Conservation (phyloP, 2,329 filamentous ascomycete species). For the Pseudogymnoascus sp. region DNA sequence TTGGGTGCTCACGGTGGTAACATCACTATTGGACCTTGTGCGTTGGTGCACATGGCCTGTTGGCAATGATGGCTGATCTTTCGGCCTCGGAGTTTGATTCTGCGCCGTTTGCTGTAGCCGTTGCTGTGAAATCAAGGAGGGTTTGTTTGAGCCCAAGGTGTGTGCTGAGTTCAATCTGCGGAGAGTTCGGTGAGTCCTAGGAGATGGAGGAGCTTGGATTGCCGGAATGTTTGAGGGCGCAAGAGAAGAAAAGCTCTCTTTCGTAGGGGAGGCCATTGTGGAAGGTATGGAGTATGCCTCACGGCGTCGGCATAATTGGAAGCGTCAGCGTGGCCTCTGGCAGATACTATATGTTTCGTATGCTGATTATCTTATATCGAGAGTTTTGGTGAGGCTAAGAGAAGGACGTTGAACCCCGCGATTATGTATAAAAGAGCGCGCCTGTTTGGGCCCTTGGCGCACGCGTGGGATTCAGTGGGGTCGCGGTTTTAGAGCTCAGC, state of each 20-base stretch:
- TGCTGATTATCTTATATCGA: neutral
- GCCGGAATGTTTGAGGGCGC: constrained; percentile 34
- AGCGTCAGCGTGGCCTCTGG: neutral
- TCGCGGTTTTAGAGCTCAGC: neutral
- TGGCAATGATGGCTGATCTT: constrained; percentile 24
- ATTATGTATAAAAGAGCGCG: neutral
- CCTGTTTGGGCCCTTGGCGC: neutral
- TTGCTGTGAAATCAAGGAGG: constrained; percentile 58
- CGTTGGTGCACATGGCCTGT: constrained; percentile 36
- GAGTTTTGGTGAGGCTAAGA: neutral
- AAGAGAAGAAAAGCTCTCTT: constrained; percentile 24
- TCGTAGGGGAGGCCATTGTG: constrained; percentile 21
- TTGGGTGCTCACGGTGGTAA: constrained; percentile 37
- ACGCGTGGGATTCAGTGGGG: neutral
- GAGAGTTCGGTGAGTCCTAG: constrained; percentile 59
- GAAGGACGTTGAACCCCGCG: neutral
- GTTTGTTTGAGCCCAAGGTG: constrained; percentile 49
- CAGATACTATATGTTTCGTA: neutral
- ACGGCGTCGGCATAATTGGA: constrained; percentile 5
- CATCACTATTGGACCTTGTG: constrained; percentile 67
- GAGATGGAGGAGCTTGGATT: constrained; percentile 51
- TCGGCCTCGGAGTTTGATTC: constrained; percentile 17
- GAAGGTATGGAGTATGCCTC: neutral
- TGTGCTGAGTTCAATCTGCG: constrained; percentile 72
- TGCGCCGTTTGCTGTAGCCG: constrained; percentile 38